Conservation (phyloP, 257 asterid species). For the Coffea canephora region DNA sequence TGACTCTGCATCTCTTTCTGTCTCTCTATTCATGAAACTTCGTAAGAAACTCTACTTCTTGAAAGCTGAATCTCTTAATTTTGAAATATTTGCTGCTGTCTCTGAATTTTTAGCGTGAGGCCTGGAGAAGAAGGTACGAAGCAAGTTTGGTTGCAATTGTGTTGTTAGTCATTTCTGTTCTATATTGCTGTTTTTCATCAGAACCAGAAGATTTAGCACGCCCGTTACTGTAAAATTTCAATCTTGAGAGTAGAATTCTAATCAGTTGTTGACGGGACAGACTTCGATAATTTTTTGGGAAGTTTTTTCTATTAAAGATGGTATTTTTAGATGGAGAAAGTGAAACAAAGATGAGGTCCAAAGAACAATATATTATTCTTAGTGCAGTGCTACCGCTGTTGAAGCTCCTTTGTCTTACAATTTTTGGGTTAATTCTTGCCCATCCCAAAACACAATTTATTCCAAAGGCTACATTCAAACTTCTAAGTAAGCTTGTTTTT, state of each 20-base stretch:
- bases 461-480: conserved; percentile 87
- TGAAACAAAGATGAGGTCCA: conserved; percentile 22
- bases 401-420: conserved; percentile 70
- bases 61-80: neutral
- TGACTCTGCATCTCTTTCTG: neutral
- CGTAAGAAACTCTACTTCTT: neutral
- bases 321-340: conserved; percentile 22
- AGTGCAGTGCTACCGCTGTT: conserved; percentile 66
- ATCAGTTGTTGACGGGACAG: conserved; percentile 3
- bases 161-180: neutral
- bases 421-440: conserved; percentile 70
- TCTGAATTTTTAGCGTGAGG: neutral
- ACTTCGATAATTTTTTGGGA: conserved; percentile 7
- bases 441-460: conserved; percentile 72
- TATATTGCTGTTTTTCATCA: conserved; percentile 6
- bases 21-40: neutral
- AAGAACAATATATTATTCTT: conserved; percentile 43
- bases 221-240: conserved; percentile 14
- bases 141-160: conserved; percentile 1
- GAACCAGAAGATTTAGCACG: neutral
- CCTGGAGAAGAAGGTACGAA: neutral
- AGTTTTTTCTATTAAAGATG: conserved; percentile 28
- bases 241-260: conserved; percentile 24
- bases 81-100: neutral
- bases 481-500: conserved; percentile 86